Base-by-base conservation (phyloP, 2,329 filamentous ascomycete genomes). In the Juglanconis juglandina region DNA sequence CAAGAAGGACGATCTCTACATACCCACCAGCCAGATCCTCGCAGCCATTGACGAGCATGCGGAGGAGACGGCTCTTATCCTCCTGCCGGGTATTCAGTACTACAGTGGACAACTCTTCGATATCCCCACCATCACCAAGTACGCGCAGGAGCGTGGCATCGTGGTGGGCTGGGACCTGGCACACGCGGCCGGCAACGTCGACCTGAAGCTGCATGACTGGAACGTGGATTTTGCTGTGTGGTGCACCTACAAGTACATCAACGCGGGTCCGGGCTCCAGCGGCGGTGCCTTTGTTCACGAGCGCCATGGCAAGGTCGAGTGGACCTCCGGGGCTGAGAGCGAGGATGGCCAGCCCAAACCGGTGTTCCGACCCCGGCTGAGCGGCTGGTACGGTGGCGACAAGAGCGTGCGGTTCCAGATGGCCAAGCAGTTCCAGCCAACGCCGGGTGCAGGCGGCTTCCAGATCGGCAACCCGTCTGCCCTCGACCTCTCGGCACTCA, bases 191-290 rank as follows among this genome's bases (percentile, higher is more conserved):
- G 92, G 92, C 37, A 96, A 96, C 69, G 90, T 96, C 2, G 86
- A 89, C 46, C 75, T 96, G 17, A 76, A 80, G 60, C 80, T 96
- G 24, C 92, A 96, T 73, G 90, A 94, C 67, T 96, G 92, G 92
- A 83, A 90, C 66, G 91, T 96, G 39, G 92, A 96, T 72, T 96
- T 96, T 68, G 92, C 93, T 14, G 90, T 85, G 57, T 96, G 92
- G 92, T 96, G 92, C 75, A 93, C 88, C 17, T 96, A 96, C 81
- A 96, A 96, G 77, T 96, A 96, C 76, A 83, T 96, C 72, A 96
- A 96, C 71, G 87, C 87, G 33, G 92, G 92, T 0, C 91, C 92
- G 0, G 92, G 92, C 4, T 82, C 87, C 14, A 96, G 96, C 64
- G 91, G 85, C 1, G 92, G 89, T 0, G 78, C 88, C 1, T 96